Percentiles rank a stretch among this genome's conserved stretches.
These are phyloP conservation scores for Alternaria gaisen DNA, from an alignment of 2,329 filamentous ascomycete genomes.

Conservation along the genomic window DNA sequence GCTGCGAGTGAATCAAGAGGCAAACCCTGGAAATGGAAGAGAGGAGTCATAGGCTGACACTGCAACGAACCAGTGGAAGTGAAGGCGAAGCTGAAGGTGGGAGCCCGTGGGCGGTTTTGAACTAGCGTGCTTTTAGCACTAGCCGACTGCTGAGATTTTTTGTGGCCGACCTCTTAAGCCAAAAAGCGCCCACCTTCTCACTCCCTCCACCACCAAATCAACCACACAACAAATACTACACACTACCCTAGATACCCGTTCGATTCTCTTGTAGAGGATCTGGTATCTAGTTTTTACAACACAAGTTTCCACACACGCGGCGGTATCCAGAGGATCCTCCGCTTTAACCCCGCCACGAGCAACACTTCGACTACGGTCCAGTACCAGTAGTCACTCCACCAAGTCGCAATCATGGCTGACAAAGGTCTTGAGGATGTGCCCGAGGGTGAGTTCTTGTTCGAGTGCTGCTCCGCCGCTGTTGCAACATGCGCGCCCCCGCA, in stretches of 20 bases:
- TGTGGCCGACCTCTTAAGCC: slow-evolving; percentile 22
- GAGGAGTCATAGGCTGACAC: slow-evolving; percentile 21
- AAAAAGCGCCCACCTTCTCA: slow-evolving; percentile 32
- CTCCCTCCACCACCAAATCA: slow-evolving; percentile 37
- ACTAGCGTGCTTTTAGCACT: slow-evolving; percentile 22
- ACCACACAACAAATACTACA: slow-evolving; percentile 37
- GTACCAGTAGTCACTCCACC: slow-evolving; percentile 72
- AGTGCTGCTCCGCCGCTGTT: slow-evolving; percentile 7
- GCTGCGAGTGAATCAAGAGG: slow-evolving; percentile 15
- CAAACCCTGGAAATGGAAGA: slow-evolving; percentile 9
- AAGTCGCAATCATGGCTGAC: slow-evolving; percentile 95
- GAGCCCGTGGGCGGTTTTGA: slow-evolving; percentile 9
- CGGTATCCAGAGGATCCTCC: slow-evolving; percentile 55
- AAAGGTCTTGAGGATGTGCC: slow-evolving; percentile 98
- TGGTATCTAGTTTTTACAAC: slow-evolving; percentile 56
- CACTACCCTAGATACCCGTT: slow-evolving; percentile 52
- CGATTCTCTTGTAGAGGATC: slow-evolving; percentile 58
- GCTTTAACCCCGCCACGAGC: slow-evolving; percentile 52
- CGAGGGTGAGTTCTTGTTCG: slow-evolving; percentile 74
- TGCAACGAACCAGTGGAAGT: slow-evolving; percentile 11
- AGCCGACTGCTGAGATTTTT: slow-evolving; percentile 26
- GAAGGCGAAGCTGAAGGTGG: slow-evolving; percentile 21
- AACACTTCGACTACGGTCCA: slow-evolving; percentile 55
- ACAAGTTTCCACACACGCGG: slow-evolving; percentile 42
- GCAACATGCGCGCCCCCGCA: slow-evolving; percentile 18